A percentile compares a stretch with the other conserved stretches of the same genome.
Conservation (phyloP, 176 grass and related monocot genomes). For the Puya raimondii region DNA sequence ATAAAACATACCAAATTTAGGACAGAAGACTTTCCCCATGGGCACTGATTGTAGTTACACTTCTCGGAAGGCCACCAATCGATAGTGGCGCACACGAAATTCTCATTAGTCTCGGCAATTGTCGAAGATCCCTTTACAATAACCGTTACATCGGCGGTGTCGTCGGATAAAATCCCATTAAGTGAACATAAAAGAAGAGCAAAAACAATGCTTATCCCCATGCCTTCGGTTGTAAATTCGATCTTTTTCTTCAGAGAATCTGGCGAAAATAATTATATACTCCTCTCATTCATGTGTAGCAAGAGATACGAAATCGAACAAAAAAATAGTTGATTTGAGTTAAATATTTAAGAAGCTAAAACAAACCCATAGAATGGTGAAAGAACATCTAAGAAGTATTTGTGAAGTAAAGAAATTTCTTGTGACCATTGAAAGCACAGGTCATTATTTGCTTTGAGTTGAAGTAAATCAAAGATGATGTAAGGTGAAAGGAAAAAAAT, state of each 20-base stretch:
- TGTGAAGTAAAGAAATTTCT: neutral
- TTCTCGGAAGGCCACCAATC: constrained; percentile 99
- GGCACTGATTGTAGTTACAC: constrained; percentile 89
- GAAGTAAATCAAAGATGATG: constrained; percentile 1
- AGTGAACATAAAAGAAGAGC: constrained; percentile 36
- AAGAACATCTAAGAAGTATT: neutral
- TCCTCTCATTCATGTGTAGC: neutral
- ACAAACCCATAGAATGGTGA: neutral
- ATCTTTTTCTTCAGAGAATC: neutral
- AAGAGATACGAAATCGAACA: neutral
- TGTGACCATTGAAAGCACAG: neutral
- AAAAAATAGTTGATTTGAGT: too few species aligned
- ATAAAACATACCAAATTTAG: constrained; percentile 62
- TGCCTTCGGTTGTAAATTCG: constrained; percentile 1
- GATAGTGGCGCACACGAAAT: constrained; percentile 77
- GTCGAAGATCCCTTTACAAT: constrained; percentile 52
- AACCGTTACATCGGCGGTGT: constrained; percentile 51
- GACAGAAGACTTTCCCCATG: constrained; percentile 73
- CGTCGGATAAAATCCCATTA: constrained; percentile 30
- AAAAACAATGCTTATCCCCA: constrained; percentile 24
- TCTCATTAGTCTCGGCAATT: constrained; percentile 54
- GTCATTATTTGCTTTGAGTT: neutral
- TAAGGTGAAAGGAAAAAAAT: neutral
- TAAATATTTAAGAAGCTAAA: too few species aligned
- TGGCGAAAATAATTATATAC: neutral